phyloP scores from a whole-genome alignment of 129 eudicot species.

The Gnaphalium uliginosum region DNA sequence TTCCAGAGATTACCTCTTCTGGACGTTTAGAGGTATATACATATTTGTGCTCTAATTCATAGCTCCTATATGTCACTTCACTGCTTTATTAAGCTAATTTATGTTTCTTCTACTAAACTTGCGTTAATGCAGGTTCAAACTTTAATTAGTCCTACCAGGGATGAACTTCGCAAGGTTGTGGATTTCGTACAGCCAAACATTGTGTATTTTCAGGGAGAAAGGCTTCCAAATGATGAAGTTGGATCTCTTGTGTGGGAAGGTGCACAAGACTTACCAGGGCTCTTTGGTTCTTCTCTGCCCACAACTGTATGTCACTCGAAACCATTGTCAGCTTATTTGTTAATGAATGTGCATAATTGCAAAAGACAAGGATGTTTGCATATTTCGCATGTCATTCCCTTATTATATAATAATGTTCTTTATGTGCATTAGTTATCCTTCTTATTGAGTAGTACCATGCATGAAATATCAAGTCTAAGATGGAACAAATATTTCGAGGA shows the following conservation, averaged over 20 bases:
- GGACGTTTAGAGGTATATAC: slow-evolving; percentile 87
- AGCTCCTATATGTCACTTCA: background rate
- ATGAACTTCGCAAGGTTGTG: slow-evolving; percentile 61
- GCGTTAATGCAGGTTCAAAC: slow-evolving; percentile 60
- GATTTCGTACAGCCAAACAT: slow-evolving; percentile 73
- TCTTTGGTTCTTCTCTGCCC: slow-evolving; percentile 64
- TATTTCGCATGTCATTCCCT: background rate
- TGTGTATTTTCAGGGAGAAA: slow-evolving; percentile 77
- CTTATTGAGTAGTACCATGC: background rate
- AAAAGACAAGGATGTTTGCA: background rate
- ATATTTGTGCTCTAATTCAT: background rate
- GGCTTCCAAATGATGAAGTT: slow-evolving; percentile 63
- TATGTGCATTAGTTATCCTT: background rate
- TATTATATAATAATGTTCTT: background rate
- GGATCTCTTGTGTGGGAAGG: slow-evolving; percentile 67
- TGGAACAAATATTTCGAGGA: background rate
- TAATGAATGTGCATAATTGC: background rate
- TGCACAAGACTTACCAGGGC: slow-evolving; percentile 51
- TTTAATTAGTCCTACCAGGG: slow-evolving; percentile 56
- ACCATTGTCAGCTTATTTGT: slow-evolving; percentile 4
- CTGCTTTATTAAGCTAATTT: background rate
- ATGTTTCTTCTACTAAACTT: background rate
- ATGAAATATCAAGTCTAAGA: slow-evolving; percentile 4
- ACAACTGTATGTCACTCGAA: slow-evolving; percentile 61
- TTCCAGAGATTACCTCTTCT: slow-evolving; percentile 75